phyloP scores from a whole-genome alignment of 192 early-diverging fungal genomes.

The Rhizophagus prolifer region DNA sequence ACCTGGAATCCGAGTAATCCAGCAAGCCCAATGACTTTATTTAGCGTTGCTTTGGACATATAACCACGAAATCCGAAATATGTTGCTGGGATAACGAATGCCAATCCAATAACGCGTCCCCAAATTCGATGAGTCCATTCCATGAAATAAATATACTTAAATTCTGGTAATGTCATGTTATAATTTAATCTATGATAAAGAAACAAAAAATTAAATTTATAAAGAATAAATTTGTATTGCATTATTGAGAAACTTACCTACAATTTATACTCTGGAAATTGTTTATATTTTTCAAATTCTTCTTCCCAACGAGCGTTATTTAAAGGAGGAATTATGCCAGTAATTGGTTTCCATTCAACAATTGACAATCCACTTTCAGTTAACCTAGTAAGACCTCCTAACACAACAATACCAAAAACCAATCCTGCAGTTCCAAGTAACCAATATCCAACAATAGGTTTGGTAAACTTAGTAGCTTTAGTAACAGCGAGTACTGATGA shows the following conservation, averaged over 20 bases:
- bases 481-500: neutral
- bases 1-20: conserved; percentile 72
- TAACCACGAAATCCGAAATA: conserved; percentile 83
- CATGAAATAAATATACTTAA: conserved; percentile 97
- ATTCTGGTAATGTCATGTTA: conserved; percentile 84
- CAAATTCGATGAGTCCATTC: conserved; percentile 97
- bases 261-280: conserved; percentile 96
- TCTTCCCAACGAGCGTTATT: conserved; percentile 83
- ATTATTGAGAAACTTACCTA: conserved; percentile 40
- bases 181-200: conserved; percentile 70
- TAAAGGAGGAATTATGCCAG: conserved; percentile 87
- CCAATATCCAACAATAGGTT: conserved; percentile 89
- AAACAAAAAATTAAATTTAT: neutral
- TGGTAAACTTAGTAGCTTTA: conserved; percentile 26
- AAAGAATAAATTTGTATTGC: neutral
- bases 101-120: conserved; percentile 88
- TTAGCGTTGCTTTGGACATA: conserved; percentile 66
- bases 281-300: conserved; percentile 98
- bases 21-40: conserved; percentile 61
- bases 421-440: conserved; percentile 82
- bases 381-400: conserved; percentile 92
- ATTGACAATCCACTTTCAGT: conserved; percentile 98
- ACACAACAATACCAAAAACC: conserved; percentile 90
- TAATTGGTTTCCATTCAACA: conserved; percentile 94
- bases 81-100: conserved; percentile 81